Base-by-base conservation (phyloP, 1,284 basidiomycete species). In the Malassezia globosa region DNA sequence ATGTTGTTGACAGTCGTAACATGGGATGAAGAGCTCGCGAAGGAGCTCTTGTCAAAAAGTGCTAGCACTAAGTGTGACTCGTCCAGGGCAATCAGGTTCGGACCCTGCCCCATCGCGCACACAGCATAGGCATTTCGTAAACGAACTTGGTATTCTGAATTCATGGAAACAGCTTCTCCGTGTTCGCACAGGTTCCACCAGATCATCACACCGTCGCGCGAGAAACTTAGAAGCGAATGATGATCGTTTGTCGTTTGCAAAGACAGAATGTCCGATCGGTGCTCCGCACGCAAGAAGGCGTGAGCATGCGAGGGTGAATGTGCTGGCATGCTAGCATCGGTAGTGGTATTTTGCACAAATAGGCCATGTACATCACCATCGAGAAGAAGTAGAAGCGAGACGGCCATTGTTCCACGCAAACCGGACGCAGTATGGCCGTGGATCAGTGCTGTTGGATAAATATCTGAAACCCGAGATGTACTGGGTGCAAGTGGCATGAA, bases 191-290 rank as follows among this genome's bases (percentile, higher is more conserved):
- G 31, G 6, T 39, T 25, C 48, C 48, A 51, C 33, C 48, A 44
- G 11, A 51, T 45, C 16, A 46, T 14, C 21, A 51, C 48, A 26
- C 48, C 48, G 25, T 51, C 48, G 21, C 26, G 42, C 19, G 48
- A 51, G 13, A 51, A 36, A 10, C 42, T 45, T 6, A 51, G 16
- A 6, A 51, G 29, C 8, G 23, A 6, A 16, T 29, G 36, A 14
- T 24, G 16, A 6, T 14, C 7, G 24, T 22, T 10, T 23, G 37
- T 23, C 7, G 36, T 26, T 3, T 46, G 13, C 14, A 51, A 23
- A 2, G 37, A 44, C 3, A 51, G 14, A 18, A 51, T 51, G 22
- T 51, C 48, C 10, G 48, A 37, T n/a, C 44, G 44, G 37, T 51
- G 48, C 43, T 51, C 42, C 8, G 37, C 48, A 8, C 37, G 42